Evolutionary conservation across 192 early-diverging fungal species (phyloP).

Genomic region (Coemansia sp.): DNA sequence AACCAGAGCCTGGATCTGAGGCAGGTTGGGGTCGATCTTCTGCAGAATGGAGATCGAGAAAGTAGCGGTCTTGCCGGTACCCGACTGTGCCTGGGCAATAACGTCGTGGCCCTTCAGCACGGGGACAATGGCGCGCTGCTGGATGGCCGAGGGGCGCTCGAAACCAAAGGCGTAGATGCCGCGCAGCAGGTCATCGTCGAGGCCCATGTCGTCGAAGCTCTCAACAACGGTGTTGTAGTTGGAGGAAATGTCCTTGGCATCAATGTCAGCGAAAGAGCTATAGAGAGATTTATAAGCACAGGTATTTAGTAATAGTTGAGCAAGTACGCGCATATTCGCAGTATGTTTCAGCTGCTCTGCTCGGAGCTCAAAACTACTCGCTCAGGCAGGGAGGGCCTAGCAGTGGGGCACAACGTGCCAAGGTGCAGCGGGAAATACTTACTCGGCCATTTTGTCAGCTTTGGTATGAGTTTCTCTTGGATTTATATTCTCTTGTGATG

Average conservation of each 20-base stretch:
- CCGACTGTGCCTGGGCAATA: conserved; percentile 99
- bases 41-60: conserved; percentile 99
- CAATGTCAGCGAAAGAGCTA: conserved; percentile 37
- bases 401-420: background rate
- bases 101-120: conserved; percentile 96
- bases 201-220: conserved; percentile 96
- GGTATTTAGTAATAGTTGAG: background rate
- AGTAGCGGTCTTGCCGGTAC: conserved; percentile 99
- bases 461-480: conserved; percentile 13
- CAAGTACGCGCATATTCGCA: background rate
- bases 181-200: conserved; percentile 88
- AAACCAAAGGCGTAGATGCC: conserved; percentile 99
- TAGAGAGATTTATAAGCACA: background rate
- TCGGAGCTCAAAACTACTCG: background rate
- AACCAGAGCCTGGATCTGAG: conserved; percentile 92
- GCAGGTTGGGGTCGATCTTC: conserved; percentile 77
- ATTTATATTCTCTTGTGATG: conserved; percentile 15
- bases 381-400: background rate
- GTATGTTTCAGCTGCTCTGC: background rate
- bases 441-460: conserved; percentile 50
- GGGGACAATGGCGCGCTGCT: conserved; percentile 95
- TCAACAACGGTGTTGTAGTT: conserved; percentile 96
- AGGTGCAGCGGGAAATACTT: conserved; percentile 31
- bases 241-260: conserved; percentile 66
- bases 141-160: conserved; percentile 95